phyloP scores from a whole-genome alignment of 371 early-diverging fungal genomes.

The Mortierella sp. region DNA sequence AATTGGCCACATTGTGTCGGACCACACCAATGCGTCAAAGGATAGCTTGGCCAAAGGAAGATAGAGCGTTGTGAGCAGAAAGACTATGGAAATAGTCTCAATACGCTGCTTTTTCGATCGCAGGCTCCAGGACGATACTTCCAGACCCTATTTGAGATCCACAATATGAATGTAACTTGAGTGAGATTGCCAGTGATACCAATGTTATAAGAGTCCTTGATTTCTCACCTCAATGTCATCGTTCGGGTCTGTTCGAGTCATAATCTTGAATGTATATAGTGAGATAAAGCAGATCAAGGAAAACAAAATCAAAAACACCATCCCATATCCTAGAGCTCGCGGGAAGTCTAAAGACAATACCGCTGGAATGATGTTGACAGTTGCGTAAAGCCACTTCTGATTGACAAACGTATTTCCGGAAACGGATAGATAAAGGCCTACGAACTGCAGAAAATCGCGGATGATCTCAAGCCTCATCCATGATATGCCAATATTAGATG shows the following conservation, averaged over 20 bases:
- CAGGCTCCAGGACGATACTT: constrained; percentile 56
- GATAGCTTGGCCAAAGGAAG: constrained; percentile 69
- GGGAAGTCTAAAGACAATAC: constrained; percentile 63
- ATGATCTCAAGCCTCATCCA: constrained; percentile 62
- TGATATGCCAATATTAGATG: constrained; percentile 45
- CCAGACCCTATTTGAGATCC: constrained; percentile 37
- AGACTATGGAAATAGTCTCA: constrained; percentile 58
- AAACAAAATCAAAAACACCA: constrained; percentile 61
- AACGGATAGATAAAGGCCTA: constrained; percentile 56
- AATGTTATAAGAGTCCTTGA: too few species aligned
- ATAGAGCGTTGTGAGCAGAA: constrained; percentile 67
- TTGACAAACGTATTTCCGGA: constrained; percentile 53
- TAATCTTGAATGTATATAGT: constrained; percentile 59
- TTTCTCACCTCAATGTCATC: constrained; percentile 50
- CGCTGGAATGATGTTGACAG: constrained; percentile 61
- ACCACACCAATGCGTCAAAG: constrained; percentile 69
- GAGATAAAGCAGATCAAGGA: constrained; percentile 48
- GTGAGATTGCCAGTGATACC: too few species aligned
- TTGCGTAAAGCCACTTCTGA: constrained; percentile 60
- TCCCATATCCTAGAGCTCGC: constrained; percentile 62
- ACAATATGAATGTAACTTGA: not conserved
- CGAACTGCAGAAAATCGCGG: constrained; percentile 65
- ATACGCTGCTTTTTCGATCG: constrained; percentile 51
- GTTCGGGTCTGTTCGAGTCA: constrained; percentile 53
- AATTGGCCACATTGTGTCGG: constrained; percentile 69